phyloP scores from a whole-genome alignment of 306 rosid genomes.

The Quercus alba region DNA sequence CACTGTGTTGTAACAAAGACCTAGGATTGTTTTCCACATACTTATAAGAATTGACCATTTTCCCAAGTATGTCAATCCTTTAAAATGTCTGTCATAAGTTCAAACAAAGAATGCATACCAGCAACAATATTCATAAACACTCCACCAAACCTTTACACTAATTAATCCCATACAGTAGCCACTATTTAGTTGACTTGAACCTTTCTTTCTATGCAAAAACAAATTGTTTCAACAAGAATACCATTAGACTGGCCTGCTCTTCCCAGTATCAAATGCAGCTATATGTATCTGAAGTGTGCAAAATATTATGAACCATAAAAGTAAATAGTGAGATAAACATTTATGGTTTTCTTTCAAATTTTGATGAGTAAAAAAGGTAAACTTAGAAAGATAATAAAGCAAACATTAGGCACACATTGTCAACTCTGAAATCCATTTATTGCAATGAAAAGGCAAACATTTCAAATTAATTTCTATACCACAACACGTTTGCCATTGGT shows the following conservation, averaged over 20 bases:
- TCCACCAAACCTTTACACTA: not conserved
- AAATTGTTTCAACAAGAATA: not conserved
- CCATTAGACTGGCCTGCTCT: not conserved
- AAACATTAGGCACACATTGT: not conserved
- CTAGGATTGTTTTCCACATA: not conserved
- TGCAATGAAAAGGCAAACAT: not conserved
- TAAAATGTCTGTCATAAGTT: not conserved
- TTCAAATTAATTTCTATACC: constrained; percentile 33
- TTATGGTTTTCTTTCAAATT: not conserved
- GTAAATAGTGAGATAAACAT: not conserved
- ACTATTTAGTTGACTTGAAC: not conserved
- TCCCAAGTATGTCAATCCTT: not conserved
- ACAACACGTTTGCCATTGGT: constrained; percentile 48
- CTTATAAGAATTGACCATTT: not conserved
- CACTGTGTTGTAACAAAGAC: not conserved
- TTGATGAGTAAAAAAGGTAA: not conserved
- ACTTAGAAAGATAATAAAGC: not conserved
- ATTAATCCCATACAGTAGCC: not conserved
- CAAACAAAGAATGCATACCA: not conserved
- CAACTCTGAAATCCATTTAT: not conserved
- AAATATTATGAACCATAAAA: not conserved
- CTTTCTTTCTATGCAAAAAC: not conserved
- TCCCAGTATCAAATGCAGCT: too few species aligned
- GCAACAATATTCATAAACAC: not conserved
- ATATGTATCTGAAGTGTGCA: not conserved